Evolutionary conservation across 805 yeast species (phyloP).

Genomic region (Kodamaea leandrae): DNA sequence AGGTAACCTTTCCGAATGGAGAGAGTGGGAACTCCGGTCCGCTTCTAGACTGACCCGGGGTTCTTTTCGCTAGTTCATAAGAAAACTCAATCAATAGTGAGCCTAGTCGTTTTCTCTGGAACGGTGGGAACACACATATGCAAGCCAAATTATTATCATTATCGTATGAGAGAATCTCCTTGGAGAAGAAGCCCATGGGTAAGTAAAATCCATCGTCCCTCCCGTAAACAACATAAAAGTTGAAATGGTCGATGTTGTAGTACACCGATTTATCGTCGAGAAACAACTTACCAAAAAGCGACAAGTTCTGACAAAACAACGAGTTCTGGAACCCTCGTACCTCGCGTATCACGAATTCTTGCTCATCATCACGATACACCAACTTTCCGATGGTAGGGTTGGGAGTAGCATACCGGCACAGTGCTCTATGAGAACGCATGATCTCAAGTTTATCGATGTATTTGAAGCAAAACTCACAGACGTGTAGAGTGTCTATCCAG

Average conservation of each 20-base stretch:
- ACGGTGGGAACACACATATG: conserved; percentile 88
- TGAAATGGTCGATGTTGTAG: conserved; percentile 74
- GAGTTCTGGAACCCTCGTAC: conserved; percentile 64
- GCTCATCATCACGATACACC: conserved; percentile 58
- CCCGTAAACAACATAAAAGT: conserved; percentile 73
- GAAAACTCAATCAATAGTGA: conserved; percentile 79
- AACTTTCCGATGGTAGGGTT: conserved; percentile 59
- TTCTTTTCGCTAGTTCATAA: conserved; percentile 59
- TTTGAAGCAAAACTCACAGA: conserved; percentile 84
- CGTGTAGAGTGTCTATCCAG: conserved; percentile 63
- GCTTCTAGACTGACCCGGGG: conserved; percentile 59
- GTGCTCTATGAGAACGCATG: conserved; percentile 48
- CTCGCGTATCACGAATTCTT: conserved; percentile 51
- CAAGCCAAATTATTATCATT: conserved; percentile 82
- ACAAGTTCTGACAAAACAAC: conserved; percentile 76
- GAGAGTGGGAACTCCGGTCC: conserved; percentile 94
- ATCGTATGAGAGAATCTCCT: conserved; percentile 77
- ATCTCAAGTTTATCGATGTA: conserved; percentile 53
- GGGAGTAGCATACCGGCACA: conserved; percentile 36
- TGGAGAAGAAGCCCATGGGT: conserved; percentile 92
- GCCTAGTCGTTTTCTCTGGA: conserved; percentile 76
- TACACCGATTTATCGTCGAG: conserved; percentile 87
- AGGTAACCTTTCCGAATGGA: conserved; percentile 72
- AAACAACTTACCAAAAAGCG: conserved; percentile 83
- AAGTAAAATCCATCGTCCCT: conserved; percentile 28